Evolutionary conservation across 345 rosid genomes (phyloP), one percentile per base, ranked within the genome.

Genomic region (Citrus cavaleriei): DNA sequence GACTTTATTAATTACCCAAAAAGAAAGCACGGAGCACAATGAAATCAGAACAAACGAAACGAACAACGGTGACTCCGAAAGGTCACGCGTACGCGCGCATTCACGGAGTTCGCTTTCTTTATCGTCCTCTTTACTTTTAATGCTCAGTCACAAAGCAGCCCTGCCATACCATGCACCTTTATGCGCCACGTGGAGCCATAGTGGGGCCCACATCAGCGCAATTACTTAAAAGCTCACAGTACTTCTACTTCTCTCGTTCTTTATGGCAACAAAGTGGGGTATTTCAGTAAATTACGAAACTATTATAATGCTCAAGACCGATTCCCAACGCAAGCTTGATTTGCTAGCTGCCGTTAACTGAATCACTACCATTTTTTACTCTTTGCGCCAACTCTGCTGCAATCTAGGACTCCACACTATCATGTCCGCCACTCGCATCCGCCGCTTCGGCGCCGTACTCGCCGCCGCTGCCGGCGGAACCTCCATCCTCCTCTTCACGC

Each of bases 351-450:
- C 51, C 51, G 16, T 46, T 75, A 80, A 78, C 81, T 57, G 63
- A 38, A 7, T 68, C 14, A 40, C 27, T 77, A 30, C 70, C 32
- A 13, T 3, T 46, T 42, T 46, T 46, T 1, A 46, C 51, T 46
- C 4, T 46, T 46, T 46, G 18, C 51, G 51, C 51, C 51, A 46
- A 46, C 51, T 46, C 51, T 46, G 51, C 51, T 65, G 13, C 42
- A 22, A 8, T 24, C n/a, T 4, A 16, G 16, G 22, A 6, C 24
- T 34, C 34, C 64, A 3, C 27, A 14, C 34, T n/a, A 64, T 67
- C 82, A 92, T 93, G 97, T 84, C 90, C 80, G 84, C 90, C 37
- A 55, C 82, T 28, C 85, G 90, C 54, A 72, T 93, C 77, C 92
- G 97, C 78, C 96, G 93, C 40, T 72, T 93, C 46, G 90, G 93